phyloP scores from a whole-genome alignment of 2,329 filamentous ascomycete species.

The Ceratocystis cubensis region DNA sequence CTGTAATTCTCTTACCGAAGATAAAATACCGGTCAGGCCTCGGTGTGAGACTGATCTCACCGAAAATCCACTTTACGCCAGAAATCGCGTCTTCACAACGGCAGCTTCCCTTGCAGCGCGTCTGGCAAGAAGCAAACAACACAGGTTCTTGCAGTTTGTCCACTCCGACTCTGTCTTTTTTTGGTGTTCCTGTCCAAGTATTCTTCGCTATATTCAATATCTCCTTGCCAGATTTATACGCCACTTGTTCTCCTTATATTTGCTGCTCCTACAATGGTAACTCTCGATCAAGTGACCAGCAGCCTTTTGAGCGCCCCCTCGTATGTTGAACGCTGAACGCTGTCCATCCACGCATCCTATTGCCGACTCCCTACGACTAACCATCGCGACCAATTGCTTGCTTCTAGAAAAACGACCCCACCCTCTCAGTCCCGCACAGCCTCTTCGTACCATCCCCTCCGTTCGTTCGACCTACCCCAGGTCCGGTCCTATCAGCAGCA shows the following conservation, averaged over 20 bases:
- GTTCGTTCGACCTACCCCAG: constrained; percentile 60
- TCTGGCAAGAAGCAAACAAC: neutral
- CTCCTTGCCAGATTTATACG: neutral
- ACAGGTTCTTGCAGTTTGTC: neutral
- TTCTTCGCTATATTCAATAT: neutral
- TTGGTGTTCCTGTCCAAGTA: neutral
- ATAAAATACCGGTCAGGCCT: neutral
- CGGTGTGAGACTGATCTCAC: neutral
- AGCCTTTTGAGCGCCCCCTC: constrained; percentile 29
- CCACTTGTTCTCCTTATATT: neutral
- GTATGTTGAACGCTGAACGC: constrained; percentile 24
- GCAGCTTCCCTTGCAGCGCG: neutral
- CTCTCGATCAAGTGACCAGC: constrained; percentile 28
- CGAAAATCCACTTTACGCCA: constrained; percentile 9
- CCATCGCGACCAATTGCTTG: neutral
- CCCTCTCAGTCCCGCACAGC: constrained; percentile 23
- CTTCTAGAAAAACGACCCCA: neutral
- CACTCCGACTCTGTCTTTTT: neutral
- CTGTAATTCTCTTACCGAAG: neutral
- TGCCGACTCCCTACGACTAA: neutral
- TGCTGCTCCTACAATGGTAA: constrained; percentile 26
- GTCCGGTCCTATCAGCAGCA: constrained; percentile 78
- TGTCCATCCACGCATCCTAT: constrained; percentile 24
- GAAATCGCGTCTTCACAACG: neutral
- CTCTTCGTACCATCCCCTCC: constrained; percentile 58